A percentile compares a stretch with the other conserved stretches of the same genome.
Evolutionary conservation across 768 basidiomycete genomes (phyloP).

Genomic region (Lactarius indigo): DNA sequence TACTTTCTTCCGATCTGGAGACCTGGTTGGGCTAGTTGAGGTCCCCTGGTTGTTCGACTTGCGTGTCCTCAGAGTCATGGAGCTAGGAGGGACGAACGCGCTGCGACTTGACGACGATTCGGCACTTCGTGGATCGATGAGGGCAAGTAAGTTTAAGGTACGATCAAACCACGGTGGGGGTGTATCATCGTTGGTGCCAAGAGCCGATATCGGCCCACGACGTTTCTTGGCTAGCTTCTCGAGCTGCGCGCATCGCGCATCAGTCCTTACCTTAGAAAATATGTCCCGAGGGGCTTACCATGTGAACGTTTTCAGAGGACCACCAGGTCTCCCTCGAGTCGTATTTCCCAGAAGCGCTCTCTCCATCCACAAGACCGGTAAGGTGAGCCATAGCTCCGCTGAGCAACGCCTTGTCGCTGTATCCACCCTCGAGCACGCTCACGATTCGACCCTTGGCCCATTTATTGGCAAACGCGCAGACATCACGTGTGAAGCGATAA

Average conservation of each 20-base stretch:
- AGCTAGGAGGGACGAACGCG: conserved; percentile 15
- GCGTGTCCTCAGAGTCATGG: conserved; percentile 22
- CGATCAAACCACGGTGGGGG: conserved; percentile 23
- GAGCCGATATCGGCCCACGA: conserved; percentile 9
- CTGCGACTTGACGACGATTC: conserved; percentile 10
- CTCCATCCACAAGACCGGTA: conserved; percentile 52
- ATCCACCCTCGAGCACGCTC: conserved; percentile 93
- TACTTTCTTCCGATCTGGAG: conserved; percentile 9
- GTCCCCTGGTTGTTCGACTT: conserved; percentile 1
- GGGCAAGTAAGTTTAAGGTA: conserved; percentile 15
- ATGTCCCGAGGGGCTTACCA: conserved; percentile 1
- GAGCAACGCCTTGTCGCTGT: conserved; percentile 83
- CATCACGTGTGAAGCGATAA: conserved; percentile 74
- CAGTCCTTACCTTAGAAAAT: not conserved
- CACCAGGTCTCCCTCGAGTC: conserved; percentile 27
- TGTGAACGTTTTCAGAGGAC: conserved; percentile 29
- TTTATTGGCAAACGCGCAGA: conserved; percentile 55
- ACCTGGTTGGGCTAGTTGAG: not conserved
- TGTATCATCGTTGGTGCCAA: not conserved
- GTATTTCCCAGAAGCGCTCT: not conserved
- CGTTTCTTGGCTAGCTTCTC: conserved; percentile 23
- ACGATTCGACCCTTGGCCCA: conserved; percentile 70
- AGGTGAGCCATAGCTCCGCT: conserved; percentile 85
- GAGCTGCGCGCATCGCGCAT: conserved; percentile 1
- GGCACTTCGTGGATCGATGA: conserved; percentile 12